Percentiles rank a stretch among this genome's conserved stretches.
These are phyloP conservation scores for Leucogyrophana mollusca DNA, from an alignment of 768 basidiomycete genomes.

Conservation along the genomic window DNA sequence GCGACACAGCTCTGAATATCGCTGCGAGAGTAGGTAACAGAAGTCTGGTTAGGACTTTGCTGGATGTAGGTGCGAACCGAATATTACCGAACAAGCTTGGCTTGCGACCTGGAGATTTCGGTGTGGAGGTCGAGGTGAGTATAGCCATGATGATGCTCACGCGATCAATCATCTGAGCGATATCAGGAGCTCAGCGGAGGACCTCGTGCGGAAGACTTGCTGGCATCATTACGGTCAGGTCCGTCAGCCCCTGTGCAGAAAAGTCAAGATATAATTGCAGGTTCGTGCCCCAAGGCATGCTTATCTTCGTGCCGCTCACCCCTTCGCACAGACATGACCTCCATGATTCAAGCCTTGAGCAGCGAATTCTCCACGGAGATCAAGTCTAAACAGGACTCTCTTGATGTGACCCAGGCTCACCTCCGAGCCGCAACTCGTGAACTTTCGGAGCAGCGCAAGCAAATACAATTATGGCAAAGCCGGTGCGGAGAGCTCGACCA, in stretches of 20 bases:
- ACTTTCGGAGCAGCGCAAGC: constrained; percentile 86
- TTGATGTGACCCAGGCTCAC: constrained; percentile 86
- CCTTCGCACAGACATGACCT: constrained; percentile 64
- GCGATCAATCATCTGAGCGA: not conserved
- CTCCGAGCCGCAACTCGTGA: constrained; percentile 88
- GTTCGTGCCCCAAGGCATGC: too few relatives aligned
- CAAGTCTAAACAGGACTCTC: constrained; percentile 78
- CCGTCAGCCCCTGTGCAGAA: constrained; percentile 81
- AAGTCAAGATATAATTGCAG: constrained; percentile 82
- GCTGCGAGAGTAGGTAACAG: constrained; percentile 92
- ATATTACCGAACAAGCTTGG: constrained; percentile 90
- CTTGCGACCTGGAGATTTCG: constrained; percentile 90
- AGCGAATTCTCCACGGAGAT: constrained; percentile 82
- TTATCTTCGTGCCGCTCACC: constrained; percentile 11
- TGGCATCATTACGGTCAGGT: constrained; percentile 69
- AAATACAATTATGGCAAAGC: constrained; percentile 73
- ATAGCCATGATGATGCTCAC: not conserved
- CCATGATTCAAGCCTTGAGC: constrained; percentile 78
- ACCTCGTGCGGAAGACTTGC: constrained; percentile 75
- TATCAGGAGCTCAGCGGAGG: constrained; percentile 67
- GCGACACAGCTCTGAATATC: constrained; percentile 94
- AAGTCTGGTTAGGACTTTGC: constrained; percentile 77
- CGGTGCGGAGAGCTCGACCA: constrained; percentile 80
- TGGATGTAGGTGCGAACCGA: constrained; percentile 93
- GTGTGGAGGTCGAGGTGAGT: constrained; percentile 85